These are phyloP conservation scores for Lentinula edodes DNA, from an alignment of 768 basidiomycete genomes.

Conservation along the genomic window DNA sequence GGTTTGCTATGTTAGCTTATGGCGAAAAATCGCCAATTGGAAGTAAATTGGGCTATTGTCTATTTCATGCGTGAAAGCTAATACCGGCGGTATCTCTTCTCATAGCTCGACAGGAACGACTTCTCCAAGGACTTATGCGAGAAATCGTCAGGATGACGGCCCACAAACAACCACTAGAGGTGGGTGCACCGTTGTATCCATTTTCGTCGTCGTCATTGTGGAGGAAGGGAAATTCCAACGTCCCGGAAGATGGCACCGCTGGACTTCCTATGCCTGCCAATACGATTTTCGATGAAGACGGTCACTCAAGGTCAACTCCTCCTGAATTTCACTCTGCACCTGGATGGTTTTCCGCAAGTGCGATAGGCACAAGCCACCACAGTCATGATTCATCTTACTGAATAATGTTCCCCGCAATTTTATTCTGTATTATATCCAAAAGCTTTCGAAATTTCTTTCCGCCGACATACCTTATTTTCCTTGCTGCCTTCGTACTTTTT, in stretches of 20 bases:
- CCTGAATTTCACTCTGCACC: background rate
- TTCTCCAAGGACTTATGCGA: slow-evolving; percentile 78
- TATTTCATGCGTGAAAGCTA: background rate
- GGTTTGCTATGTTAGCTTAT: slow-evolving; percentile 81
- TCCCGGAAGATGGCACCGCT: slow-evolving; percentile 21
- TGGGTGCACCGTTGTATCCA: slow-evolving; percentile 75
- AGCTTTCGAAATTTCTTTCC: background rate
- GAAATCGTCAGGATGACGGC: slow-evolving; percentile 81
- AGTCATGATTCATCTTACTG: background rate
- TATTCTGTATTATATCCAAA: background rate
- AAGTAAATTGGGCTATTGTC: slow-evolving; percentile 40
- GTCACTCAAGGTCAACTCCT: slow-evolving; percentile 1
- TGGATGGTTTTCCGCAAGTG: background rate
- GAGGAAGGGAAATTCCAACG: slow-evolving; percentile 30
- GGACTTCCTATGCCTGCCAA: slow-evolving; percentile 31
- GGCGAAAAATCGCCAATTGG: slow-evolving; percentile 78
- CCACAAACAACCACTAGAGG: slow-evolving; percentile 74
- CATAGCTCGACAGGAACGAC: slow-evolving; percentile 74
- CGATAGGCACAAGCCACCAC: background rate
- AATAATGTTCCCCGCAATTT: background rate
- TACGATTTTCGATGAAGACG: slow-evolving; percentile 26
- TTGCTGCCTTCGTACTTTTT: background rate
- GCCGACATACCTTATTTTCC: background rate
- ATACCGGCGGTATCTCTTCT: background rate
- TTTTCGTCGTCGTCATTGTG: slow-evolving; percentile 70